Evolutionary conservation across 225 moss, liverwort and hornwort genomes (phyloP).

Genomic region (Physcomitrium patens): DNA sequence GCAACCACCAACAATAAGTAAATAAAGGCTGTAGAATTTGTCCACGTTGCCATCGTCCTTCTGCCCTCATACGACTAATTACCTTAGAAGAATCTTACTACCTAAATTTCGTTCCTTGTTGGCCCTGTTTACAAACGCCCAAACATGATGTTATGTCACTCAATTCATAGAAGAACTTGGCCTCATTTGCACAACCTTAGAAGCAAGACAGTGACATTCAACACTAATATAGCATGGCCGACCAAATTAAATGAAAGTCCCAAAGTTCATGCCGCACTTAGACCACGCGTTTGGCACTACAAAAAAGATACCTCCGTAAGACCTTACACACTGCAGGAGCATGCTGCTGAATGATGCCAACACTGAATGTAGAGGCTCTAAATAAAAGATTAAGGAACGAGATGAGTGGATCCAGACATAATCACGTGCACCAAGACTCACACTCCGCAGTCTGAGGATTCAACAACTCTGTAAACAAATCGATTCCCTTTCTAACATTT

Average conservation of each 20-base stretch:
- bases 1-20: conserved; percentile 63
- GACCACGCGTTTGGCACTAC: background rate
- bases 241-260: background rate
- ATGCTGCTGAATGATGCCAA: conserved; percentile 8
- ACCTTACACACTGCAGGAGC: background rate
- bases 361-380: conserved; percentile 1
- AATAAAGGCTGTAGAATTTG: conserved; percentile 47
- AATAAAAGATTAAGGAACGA: background rate
- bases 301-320: background rate
- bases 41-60: conserved; percentile 42
- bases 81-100: conserved; percentile 17
- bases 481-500: conserved; percentile 6
- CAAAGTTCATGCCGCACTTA: conserved; percentile 19
- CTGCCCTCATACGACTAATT: conserved; percentile 17
- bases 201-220: conserved; percentile 16
- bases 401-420: background rate
- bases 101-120: conserved; percentile 8
- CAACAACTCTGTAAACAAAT: background rate
- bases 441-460: background rate
- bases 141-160: conserved; percentile 18
- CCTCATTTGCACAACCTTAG: conserved; percentile 3
- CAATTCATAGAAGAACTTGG: background rate
- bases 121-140: conserved; percentile 38
- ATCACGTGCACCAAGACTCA: background rate
- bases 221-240: background rate